A percentile compares a stretch with the other conserved stretches of the same genome.
Evolutionary conservation across 805 yeast genomes (phyloP).

Genomic region (Metschnikowia matae): DNA sequence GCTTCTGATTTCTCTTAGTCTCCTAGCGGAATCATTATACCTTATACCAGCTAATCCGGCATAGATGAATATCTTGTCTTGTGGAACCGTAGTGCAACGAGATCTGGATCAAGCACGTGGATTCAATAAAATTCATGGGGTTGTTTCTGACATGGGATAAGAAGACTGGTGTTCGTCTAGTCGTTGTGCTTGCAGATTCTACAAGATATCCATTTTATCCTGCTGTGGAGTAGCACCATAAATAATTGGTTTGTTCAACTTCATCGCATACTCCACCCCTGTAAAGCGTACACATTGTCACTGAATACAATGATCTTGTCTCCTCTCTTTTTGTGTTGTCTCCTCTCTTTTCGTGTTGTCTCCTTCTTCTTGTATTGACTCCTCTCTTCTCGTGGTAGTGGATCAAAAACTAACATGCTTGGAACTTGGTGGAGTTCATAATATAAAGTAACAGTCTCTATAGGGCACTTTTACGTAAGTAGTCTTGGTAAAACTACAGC

Average conservation of each 20-base stretch:
- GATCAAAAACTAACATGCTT: constrained; percentile 94
- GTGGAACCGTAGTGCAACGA: constrained; percentile 98
- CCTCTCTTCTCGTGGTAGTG: constrained; percentile 97
- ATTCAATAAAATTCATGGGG: constrained; percentile 95
- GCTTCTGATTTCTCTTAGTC: too few species aligned
- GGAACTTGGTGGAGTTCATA: constrained; percentile 98
- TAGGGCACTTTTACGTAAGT: constrained; percentile 79
- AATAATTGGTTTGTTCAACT: constrained; percentile 91
- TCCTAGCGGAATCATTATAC: too few species aligned
- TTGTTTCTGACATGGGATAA: constrained; percentile 97
- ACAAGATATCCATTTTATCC: constrained; percentile 95
- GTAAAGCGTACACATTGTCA: constrained; percentile 94
- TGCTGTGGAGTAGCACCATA: constrained; percentile 98
- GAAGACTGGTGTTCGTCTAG: constrained; percentile 90
- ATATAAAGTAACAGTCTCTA: constrained; percentile 91
- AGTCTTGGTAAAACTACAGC: constrained; percentile 96
- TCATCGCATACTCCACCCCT: constrained; percentile 93
- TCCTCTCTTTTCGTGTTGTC: too few species aligned
- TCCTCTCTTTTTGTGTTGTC: constrained; percentile 96
- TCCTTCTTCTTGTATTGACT: too few species aligned
- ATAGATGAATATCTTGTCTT: constrained; percentile 65
- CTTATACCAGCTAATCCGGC: too few species aligned
- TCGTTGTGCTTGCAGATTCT: constrained; percentile 94
- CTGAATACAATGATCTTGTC: constrained; percentile 97
- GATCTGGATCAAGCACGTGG: constrained; percentile 94